Percentiles rank a stretch among this genome's conserved stretches.
Evolutionary conservation across 306 rosid genomes (phyloP).

Genomic region (Trifolium fragiferum): DNA sequence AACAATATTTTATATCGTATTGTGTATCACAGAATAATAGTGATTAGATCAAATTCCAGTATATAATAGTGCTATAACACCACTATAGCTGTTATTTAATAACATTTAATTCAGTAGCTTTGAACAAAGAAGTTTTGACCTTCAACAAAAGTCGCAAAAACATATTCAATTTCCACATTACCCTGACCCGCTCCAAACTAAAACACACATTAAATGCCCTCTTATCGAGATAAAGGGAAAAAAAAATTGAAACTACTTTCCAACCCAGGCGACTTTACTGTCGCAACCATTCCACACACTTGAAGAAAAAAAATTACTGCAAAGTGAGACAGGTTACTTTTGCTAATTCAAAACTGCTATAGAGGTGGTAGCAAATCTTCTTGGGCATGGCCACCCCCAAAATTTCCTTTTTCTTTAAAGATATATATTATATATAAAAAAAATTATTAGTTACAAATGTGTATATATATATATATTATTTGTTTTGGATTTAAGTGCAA

Average conservation of each 20-base stretch:
- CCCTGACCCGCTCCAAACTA: not conserved
- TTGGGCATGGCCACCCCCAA: no score
- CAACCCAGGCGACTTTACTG: not conserved
- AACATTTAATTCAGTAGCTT: constrained; percentile 11
- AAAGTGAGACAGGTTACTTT: not conserved
- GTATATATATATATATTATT: no score
- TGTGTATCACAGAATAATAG: not conserved
- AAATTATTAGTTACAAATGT: no score
- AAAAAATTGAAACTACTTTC: not conserved
- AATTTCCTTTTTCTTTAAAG: no score
- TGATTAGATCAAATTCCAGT: not conserved
- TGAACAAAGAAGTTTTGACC: not conserved
- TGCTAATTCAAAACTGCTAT: not conserved
- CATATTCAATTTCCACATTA: constrained; percentile 5
- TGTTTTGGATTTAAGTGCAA: no score
- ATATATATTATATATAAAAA: no score
- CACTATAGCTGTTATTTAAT: not conserved
- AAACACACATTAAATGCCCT: constrained; percentile 10
- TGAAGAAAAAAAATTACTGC: not conserved
- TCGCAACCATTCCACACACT: constrained; percentile 7
- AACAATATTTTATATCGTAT: not conserved
- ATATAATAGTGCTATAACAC: not conserved
- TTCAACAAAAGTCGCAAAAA: not conserved
- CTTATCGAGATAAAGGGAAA: not conserved
- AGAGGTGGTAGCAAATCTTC: not conserved